Evolutionary conservation across 768 basidiomycete species (phyloP), one percentile per base, ranked within the genome.

Genomic region (Lactifluus hygrophoroides): DNA sequence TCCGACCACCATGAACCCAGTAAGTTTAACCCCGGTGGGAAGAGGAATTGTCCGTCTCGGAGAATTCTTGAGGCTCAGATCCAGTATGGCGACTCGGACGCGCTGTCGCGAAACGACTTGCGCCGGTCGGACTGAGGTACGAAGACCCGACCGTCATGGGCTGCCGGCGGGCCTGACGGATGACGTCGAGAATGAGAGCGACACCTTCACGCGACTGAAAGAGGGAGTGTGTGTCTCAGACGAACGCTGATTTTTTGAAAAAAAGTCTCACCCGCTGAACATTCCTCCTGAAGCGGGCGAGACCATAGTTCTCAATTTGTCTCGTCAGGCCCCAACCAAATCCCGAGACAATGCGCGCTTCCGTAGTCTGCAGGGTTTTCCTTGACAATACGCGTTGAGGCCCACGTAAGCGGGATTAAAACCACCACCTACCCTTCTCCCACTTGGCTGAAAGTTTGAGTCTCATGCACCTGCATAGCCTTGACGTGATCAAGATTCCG

Each of bases 401-500:
- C 17, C 27, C 13, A 25, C 14, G 19, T 55, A 17, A n/a, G 42
- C 34, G 37, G n/a, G 37, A 28, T 7, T 9, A 44, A 49, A 30
- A 47, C 23, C 14, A 32, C 40, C 43, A 50, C 64, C 49, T 60
- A 92, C 92, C 88, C 86, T 63, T 87, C 83, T 1, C 76, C 71
- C 32, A 80, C 77, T 63, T 88, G 88, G 37, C 77, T 76, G 64
- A 95, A 81, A 52, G 79, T 75, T 21, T 89, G 85, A 5, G 81
- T 82, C 71, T 98, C 94, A 62, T 91, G 84, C 34, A 95, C 86
- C 67, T 90, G 85, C 90, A 98, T 87, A 51, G 95, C 81, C 74
- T 94, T 95, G 68, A 91, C 86, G 72, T 94, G 90, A 70, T 95
- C 93, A 56, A 98, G 76, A 70, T 98, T 98, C 71, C 82, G 85